Conservation (phyloP, 2,329 filamentous ascomycete species). For the Neonectria ditissima region DNA sequence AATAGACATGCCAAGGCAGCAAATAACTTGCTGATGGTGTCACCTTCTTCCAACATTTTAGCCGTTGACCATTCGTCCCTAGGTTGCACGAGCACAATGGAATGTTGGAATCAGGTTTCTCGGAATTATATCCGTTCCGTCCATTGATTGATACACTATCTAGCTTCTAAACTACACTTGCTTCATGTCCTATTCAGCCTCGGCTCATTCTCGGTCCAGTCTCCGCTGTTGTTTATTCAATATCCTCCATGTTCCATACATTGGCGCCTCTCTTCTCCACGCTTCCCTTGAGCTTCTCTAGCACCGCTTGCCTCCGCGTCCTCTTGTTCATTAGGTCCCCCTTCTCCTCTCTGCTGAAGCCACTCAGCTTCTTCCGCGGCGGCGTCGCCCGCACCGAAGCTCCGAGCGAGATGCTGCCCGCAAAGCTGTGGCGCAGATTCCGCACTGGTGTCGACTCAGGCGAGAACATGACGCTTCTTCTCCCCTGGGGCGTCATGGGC, state of each 20-base stretch:
- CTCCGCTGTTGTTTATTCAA: constrained; percentile 51
- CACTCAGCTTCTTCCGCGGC: constrained; percentile 71
- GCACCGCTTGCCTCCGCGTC: constrained; percentile 64
- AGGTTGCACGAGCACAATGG: background rate
- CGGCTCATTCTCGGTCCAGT: constrained; percentile 21
- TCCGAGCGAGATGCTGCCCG: constrained; percentile 56
- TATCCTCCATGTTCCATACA: constrained; percentile 63
- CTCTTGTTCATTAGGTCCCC: constrained; percentile 65
- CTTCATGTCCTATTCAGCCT: constrained; percentile 32
- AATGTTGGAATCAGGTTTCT: background rate
- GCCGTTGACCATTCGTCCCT: background rate
- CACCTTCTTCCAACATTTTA: background rate
- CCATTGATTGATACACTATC: constrained; percentile 47
- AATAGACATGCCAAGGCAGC: background rate
- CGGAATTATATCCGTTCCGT: constrained; percentile 12
- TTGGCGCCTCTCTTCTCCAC: constrained; percentile 63
- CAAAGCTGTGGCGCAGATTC: constrained; percentile 55
- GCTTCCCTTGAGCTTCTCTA: constrained; percentile 62
- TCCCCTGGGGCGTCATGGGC: constrained; percentile 55
- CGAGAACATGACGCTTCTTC: constrained; percentile 54
- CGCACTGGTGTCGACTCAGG: constrained; percentile 59
- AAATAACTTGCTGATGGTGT: background rate
- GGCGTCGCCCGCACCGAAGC: constrained; percentile 56
- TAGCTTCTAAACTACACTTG: constrained; percentile 45
- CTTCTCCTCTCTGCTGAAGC: constrained; percentile 71